These are phyloP conservation scores for Taiozyma onychis DNA, from an alignment of 1,139 yeast genomes.

Conservation along the genomic window DNA sequence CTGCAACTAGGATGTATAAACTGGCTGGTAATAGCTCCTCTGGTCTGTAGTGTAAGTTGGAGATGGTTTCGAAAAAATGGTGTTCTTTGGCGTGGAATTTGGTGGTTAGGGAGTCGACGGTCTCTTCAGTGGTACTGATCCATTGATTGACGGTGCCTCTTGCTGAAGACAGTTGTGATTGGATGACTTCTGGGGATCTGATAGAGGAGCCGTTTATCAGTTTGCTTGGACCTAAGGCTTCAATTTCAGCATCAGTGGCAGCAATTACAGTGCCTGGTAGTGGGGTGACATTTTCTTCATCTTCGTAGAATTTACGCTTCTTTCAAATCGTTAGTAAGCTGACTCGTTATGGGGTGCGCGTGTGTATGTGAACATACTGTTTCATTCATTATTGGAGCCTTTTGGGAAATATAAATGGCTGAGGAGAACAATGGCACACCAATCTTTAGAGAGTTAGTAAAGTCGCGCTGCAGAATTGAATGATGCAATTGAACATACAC, in stretches of 20 bases:
- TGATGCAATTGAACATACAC: not conserved
- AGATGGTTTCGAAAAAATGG: constrained; percentile 58
- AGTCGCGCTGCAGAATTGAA: not conserved
- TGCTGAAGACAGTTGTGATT: constrained; percentile 27
- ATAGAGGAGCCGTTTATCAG: constrained; percentile 54
- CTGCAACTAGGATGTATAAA: constrained; percentile 67
- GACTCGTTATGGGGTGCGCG: not conserved
- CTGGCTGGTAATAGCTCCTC: constrained; percentile 79
- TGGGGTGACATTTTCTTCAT: constrained; percentile 45
- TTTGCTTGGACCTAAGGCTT: constrained; percentile 38
- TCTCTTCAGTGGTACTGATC: constrained; percentile 29
- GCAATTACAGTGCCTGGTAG: constrained; percentile 50
- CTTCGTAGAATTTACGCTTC: constrained; percentile 45
- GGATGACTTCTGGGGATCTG: constrained; percentile 37
- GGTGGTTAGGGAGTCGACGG: constrained; percentile 39
- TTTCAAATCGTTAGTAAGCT: not conserved
- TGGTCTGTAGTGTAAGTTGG: constrained; percentile 60
- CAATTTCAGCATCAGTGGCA: constrained; percentile 43
- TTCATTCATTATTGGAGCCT: constrained; percentile 6
- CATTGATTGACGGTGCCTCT: constrained; percentile 42
- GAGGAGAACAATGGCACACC: constrained; percentile 4
- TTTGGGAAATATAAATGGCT: not conserved
- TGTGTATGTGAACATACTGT: constrained; percentile 1
- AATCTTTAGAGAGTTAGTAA: not conserved
- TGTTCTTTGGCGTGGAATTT: constrained; percentile 58